A percentile compares a stretch with the other conserved stretches of the same genome.
Conservation (phyloP, 805 yeast genomes). For the Myxozyma geophila region DNA sequence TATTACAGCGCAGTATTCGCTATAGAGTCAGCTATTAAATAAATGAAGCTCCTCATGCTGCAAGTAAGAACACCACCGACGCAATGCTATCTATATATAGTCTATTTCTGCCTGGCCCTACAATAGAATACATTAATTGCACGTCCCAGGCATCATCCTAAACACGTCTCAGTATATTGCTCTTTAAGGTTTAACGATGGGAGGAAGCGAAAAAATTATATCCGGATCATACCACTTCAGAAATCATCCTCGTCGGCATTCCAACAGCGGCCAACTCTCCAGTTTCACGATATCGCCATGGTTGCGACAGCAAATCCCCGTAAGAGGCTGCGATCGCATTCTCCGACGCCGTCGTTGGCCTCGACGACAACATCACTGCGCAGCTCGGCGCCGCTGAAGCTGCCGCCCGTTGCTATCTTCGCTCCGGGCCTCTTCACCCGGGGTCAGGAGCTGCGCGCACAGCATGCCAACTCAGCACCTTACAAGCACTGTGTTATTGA, state of each 20-base stretch:
- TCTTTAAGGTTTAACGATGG: constrained; percentile 13
- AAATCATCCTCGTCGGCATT: neutral
- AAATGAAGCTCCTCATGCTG: too few species aligned
- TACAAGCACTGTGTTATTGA: constrained; percentile 88
- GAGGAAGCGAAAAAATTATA: neutral
- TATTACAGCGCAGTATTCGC: too few species aligned
- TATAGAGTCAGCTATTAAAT: too few species aligned
- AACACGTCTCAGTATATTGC: neutral
- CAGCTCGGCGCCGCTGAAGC: constrained; percentile 6
- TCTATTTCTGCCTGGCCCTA: neutral
- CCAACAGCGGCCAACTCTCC: neutral
- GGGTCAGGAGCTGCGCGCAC: constrained; percentile 18
- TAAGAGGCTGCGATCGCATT: constrained; percentile 25
- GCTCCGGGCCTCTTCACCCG: constrained; percentile 27
- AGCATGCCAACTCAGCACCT: constrained; percentile 65
- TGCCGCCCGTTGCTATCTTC: constrained; percentile 19
- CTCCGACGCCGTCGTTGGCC: constrained; percentile 29
- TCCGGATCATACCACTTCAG: constrained; percentile 6
- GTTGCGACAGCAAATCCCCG: constrained; percentile 14
- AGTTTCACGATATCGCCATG: neutral
- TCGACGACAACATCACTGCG: constrained; percentile 19
- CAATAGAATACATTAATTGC: too few species aligned
- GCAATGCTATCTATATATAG: too few species aligned
- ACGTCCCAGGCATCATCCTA: neutral
- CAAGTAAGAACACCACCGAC: too few species aligned